phyloP scores from a whole-genome alignment of 148 eudicot species.

The Vaccinium macrocarpon region DNA sequence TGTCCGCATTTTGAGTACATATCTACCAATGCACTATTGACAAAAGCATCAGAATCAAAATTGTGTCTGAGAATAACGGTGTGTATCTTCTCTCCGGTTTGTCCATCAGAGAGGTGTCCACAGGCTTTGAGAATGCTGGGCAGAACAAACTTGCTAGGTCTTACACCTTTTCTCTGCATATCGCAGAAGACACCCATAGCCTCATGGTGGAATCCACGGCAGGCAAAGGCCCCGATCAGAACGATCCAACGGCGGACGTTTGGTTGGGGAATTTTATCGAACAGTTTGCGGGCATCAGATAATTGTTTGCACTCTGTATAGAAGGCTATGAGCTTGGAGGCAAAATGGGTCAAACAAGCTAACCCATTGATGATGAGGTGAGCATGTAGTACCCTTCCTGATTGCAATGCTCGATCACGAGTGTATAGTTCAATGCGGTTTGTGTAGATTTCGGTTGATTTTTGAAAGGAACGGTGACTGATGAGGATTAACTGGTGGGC shows the following conservation, averaged over 20 bases:
- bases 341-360: constrained; percentile 42
- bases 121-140: constrained; percentile 84
- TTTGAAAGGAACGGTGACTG: constrained; percentile 22
- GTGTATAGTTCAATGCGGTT: constrained; percentile 43
- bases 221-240: constrained; percentile 72
- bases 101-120: constrained; percentile 51
- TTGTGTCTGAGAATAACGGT: constrained; percentile 30
- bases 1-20: constrained; percentile 74
- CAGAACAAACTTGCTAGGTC: constrained; percentile 51
- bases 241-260: constrained; percentile 67
- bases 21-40: constrained; percentile 65
- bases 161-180: constrained; percentile 49
- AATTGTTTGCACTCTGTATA: constrained; percentile 52
- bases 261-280: constrained; percentile 63
- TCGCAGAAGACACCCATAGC: constrained; percentile 42
- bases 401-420: constrained; percentile 30
- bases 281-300: constrained; percentile 58
- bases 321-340: constrained; percentile 64
- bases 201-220: constrained; percentile 53
- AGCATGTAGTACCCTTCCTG: constrained; percentile 61
- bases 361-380: constrained; percentile 61
- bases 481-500: constrained; percentile 15
- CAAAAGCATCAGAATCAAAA: constrained; percentile 50
- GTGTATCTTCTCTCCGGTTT: constrained; percentile 49
- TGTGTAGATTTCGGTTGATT: constrained; percentile 44